phyloP scores from a whole-genome alignment of 352 stramenopile species.

The Pythium coloratum region DNA sequence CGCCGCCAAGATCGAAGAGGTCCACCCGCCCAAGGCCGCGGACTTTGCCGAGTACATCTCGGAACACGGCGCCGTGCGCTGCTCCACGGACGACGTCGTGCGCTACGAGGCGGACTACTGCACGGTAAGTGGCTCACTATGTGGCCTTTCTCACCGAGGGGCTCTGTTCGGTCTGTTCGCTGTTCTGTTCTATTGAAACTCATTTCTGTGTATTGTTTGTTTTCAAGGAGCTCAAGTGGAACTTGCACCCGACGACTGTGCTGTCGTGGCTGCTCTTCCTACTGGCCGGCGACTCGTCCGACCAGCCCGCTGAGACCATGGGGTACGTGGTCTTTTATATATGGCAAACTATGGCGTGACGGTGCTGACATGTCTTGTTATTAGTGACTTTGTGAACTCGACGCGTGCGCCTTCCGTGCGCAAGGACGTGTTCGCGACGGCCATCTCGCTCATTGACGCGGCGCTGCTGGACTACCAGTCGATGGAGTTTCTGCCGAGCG shows the following conservation, averaged over 20 bases:
- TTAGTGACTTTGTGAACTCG: constrained; percentile 66
- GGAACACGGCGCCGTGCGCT: constrained; percentile 42
- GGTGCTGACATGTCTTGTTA: constrained; percentile 5
- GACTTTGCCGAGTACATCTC: constrained; percentile 67
- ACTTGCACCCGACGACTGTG: constrained; percentile 72
- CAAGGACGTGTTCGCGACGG: constrained; percentile 71
- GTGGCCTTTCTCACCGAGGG: not conserved
- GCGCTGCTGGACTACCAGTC: constrained; percentile 78
- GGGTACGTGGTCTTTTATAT: constrained; percentile 27
- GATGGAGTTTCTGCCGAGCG: constrained; percentile 74
- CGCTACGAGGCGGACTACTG: constrained; percentile 62
- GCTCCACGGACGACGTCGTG: constrained; percentile 55
- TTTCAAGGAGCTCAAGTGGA: constrained; percentile 78
- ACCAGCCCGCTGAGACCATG: constrained; percentile 72
- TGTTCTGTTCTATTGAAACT: constrained; percentile 1
- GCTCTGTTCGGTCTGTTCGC: constrained; percentile 10
- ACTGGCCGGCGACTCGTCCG: constrained; percentile 60
- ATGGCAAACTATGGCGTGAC: constrained; percentile 4
- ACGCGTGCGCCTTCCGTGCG: constrained; percentile 57
- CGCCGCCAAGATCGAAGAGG: constrained; percentile 85
- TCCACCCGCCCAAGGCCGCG: constrained; percentile 70
- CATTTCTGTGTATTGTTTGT: constrained; percentile 1
- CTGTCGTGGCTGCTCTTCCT: constrained; percentile 81
- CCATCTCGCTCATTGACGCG: constrained; percentile 70
- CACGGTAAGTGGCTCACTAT: constrained; percentile 38